Conservation (phyloP, 805 yeast genomes). For the Wickerhamomyces xylosicus region DNA sequence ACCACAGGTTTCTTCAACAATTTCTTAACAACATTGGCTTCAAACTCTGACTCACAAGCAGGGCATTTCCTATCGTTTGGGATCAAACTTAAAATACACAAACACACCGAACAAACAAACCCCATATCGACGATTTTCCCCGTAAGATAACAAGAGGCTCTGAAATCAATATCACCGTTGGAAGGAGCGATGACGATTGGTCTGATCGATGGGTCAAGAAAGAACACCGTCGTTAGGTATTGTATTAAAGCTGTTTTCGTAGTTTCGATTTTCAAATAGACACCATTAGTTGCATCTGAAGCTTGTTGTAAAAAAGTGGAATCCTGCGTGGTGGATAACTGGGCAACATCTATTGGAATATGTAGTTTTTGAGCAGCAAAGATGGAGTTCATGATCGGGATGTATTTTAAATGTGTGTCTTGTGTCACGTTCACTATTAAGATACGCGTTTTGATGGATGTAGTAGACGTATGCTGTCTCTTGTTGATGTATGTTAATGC, state of each 20-base stretch:
- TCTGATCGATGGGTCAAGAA: conserved; percentile 77
- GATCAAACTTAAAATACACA: conserved; percentile 56
- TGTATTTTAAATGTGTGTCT: conserved; percentile 72
- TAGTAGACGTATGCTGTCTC: conserved; percentile 25
- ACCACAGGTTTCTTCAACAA: conserved; percentile 55
- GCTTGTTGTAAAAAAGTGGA: conserved; percentile 92
- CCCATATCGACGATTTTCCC: conserved; percentile 91
- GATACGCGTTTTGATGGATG: conserved; percentile 55
- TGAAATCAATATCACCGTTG: conserved; percentile 76
- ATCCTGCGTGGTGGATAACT: conserved; percentile 40
- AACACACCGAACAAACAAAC: conserved; percentile 88
- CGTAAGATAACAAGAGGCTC: conserved; percentile 89
- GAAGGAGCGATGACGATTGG: conserved; percentile 74
- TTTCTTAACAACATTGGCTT: conserved; percentile 45
- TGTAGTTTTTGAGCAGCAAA: conserved; percentile 93
- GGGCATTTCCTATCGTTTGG: conserved; percentile 61
- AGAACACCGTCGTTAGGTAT: conserved; percentile 70
- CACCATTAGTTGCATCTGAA: conserved; percentile 88
- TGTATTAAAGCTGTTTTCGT: conserved; percentile 75
- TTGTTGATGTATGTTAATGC: conserved; percentile 77
- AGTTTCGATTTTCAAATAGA: conserved; percentile 58
- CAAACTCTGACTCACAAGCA: conserved; percentile 75
- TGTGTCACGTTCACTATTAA: conserved; percentile 57
- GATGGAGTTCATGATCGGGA: conserved; percentile 89
- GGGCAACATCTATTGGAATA: conserved; percentile 84